Conservation (phyloP, 257 asterid genomes). For the Ilex asprella region DNA sequence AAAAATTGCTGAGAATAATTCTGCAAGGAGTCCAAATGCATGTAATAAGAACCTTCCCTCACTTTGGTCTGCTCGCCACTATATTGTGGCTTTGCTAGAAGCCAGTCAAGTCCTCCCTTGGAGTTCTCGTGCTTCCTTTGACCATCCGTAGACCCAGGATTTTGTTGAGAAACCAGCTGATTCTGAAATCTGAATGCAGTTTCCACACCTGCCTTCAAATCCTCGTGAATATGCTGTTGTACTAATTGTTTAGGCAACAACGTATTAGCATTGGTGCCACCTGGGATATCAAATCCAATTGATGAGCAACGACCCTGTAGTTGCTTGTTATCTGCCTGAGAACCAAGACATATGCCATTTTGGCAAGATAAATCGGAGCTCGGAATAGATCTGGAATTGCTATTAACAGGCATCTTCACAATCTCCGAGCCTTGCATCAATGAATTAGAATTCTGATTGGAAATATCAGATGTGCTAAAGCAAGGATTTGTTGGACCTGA, state of each 20-base stretch:
- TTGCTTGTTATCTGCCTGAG: constrained; percentile 12
- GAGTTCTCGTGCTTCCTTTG: constrained; percentile 17
- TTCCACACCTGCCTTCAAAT: constrained; percentile 14
- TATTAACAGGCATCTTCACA: constrained; percentile 12
- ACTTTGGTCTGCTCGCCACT: constrained; percentile 21
- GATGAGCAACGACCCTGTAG: constrained; percentile 18
- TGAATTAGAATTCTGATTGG: constrained; percentile 23
- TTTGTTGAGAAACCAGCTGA: constrained; percentile 11
- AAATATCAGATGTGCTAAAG: constrained; percentile 10
- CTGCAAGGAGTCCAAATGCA: constrained; percentile 71
- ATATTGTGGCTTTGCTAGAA: constrained; percentile 29
- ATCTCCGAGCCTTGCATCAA: constrained; percentile 18
- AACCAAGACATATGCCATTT: constrained; percentile 3
- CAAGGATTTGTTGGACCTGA: constrained; percentile 3
- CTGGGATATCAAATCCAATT: constrained; percentile 4
- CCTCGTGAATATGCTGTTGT: constrained; percentile 11
- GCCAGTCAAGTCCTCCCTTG: constrained; percentile 34
- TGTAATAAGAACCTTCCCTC: constrained; percentile 33
- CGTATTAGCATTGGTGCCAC: neutral
- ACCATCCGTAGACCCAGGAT: constrained; percentile 13
- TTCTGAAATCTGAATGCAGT: constrained; percentile 6
- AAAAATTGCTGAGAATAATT: constrained; percentile 43
- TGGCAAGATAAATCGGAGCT: constrained; percentile 17
- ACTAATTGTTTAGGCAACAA: constrained; percentile 6
- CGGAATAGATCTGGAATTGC: constrained; percentile 14